These are phyloP conservation scores for Annulohypoxylon truncatum DNA, from an alignment of 2,329 filamentous ascomycete genomes.

Conservation along the genomic window DNA sequence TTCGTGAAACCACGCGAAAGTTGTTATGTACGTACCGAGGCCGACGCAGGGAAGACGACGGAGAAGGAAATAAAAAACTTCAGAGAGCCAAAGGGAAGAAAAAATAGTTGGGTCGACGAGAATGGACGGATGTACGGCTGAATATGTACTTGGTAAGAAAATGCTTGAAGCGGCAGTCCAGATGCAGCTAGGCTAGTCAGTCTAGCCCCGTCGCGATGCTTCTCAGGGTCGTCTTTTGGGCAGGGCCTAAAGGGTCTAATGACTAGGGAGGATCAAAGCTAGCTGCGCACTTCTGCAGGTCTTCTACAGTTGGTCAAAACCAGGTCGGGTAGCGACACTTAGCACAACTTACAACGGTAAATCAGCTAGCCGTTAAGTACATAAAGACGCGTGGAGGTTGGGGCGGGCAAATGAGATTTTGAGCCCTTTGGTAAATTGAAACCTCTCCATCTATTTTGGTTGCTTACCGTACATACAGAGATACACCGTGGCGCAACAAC, in stretches of 20 bases:
- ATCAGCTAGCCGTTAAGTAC: slow-evolving; percentile 29
- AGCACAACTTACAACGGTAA: neutral
- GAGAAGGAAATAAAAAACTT: neutral
- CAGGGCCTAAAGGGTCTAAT: slow-evolving; percentile 18
- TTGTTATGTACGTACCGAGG: neutral
- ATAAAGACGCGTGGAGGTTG: neutral
- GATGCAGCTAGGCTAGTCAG: slow-evolving; percentile 30
- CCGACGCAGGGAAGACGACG: neutral
- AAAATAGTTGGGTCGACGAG: neutral
- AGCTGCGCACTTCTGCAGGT: neutral
- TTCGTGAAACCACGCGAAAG: slow-evolving; percentile 5
- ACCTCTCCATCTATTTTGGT: slow-evolving; percentile 1
- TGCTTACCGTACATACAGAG: neutral
- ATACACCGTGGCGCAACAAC: neutral
- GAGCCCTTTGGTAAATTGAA: slow-evolving; percentile 1
- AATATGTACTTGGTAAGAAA: slow-evolving; percentile 35
- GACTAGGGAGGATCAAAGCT: slow-evolving; percentile 1
- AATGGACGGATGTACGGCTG: slow-evolving; percentile 24
- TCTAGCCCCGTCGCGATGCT: slow-evolving; percentile 23
- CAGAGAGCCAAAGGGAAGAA: slow-evolving; percentile 5
- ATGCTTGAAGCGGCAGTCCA: slow-evolving; percentile 19
- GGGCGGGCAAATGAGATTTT: slow-evolving; percentile 11
- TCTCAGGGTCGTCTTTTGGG: slow-evolving; percentile 29
- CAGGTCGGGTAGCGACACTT: neutral
- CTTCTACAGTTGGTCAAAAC: neutral